Conservation (phyloP, 169 alveolate genomes). For the Plasmodium coatneyi region DNA sequence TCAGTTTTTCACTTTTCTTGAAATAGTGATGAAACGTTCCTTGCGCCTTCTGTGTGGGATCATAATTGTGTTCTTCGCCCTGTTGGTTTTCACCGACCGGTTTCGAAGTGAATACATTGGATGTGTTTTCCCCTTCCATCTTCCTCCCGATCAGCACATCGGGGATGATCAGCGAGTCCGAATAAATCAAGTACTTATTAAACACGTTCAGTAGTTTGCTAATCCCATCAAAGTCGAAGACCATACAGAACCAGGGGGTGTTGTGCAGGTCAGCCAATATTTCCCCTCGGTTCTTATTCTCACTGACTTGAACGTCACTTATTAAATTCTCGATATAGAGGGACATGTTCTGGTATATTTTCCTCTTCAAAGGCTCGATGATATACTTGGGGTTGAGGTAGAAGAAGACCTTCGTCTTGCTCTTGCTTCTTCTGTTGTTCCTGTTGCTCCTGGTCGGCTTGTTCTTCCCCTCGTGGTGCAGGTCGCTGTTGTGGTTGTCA, state of each 20-base stretch:
- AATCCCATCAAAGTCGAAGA: slow-evolving; percentile 69
- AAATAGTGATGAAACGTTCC: slow-evolving; percentile 18
- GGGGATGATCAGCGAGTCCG: slow-evolving; percentile 64
- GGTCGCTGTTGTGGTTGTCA: neutral
- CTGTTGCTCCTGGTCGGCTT: slow-evolving; percentile 9
- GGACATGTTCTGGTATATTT: slow-evolving; percentile 68
- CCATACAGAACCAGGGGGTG: slow-evolving; percentile 71
- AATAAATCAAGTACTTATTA: slow-evolving; percentile 66
- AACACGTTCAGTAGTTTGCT: slow-evolving; percentile 62
- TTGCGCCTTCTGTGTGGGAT: neutral
- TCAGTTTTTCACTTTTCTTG: slow-evolving; percentile 34
- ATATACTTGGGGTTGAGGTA: slow-evolving; percentile 69
- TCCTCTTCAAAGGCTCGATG: slow-evolving; percentile 61
- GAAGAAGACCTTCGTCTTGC: slow-evolving; percentile 50
- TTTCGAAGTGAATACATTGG: neutral
- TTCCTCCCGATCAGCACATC: slow-evolving; percentile 31
- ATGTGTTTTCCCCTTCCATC: neutral
- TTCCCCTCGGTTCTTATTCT: slow-evolving; percentile 64
- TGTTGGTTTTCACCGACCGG: neutral
- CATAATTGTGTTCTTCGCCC: neutral
- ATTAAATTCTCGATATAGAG: slow-evolving; percentile 69
- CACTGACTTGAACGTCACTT: slow-evolving; percentile 50
- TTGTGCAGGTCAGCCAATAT: slow-evolving; percentile 36
- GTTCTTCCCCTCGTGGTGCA: neutral
- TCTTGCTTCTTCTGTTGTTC: slow-evolving; percentile 12